Conservation (phyloP, 768 basidiomycete species). For the Tubosaeta brunneosetosa region DNA sequence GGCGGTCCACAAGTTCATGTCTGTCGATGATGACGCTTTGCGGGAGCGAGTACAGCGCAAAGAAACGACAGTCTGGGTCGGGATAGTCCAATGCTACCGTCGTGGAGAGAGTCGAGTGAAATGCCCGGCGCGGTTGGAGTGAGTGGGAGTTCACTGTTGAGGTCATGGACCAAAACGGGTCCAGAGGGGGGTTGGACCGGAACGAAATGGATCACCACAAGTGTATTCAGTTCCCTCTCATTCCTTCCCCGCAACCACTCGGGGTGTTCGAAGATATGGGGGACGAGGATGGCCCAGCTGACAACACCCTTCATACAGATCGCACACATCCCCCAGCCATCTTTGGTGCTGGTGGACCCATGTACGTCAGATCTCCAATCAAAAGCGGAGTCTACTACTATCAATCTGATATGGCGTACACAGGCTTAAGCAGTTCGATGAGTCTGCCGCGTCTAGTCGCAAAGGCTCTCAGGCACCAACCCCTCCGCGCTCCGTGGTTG, state of each 20-base stretch:
- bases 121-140: slow-evolving; percentile 23
- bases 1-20: slow-evolving; percentile 37
- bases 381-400: not conserved
- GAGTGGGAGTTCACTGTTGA: slow-evolving; percentile 13
- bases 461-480: slow-evolving; percentile 70
- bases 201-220: slow-evolving; percentile 15
- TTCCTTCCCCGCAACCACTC: slow-evolving; percentile 7
- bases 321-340: slow-evolving; percentile 43
- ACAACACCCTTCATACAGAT: slow-evolving; percentile 13
- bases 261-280: slow-evolving; percentile 28
- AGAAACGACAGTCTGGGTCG: slow-evolving; percentile 22
- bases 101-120: slow-evolving; percentile 30
- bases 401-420: not conserved
- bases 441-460: slow-evolving; percentile 65
- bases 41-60: slow-evolving; percentile 35
- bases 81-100: slow-evolving; percentile 10
- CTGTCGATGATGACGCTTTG: slow-evolving; percentile 41
- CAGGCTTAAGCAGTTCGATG: slow-evolving; percentile 78
- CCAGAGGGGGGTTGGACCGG: not conserved
- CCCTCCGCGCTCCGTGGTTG: slow-evolving; percentile 78
- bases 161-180: slow-evolving; percentile 10
- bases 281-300: slow-evolving; percentile 8
- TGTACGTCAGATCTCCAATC: slow-evolving; percentile 39
- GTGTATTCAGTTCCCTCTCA: slow-evolving; percentile 10
- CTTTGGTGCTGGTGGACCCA: slow-evolving; percentile 74